phyloP scores from a whole-genome alignment of 768 basidiomycete genomes.

The Polyporus arcularius region DNA sequence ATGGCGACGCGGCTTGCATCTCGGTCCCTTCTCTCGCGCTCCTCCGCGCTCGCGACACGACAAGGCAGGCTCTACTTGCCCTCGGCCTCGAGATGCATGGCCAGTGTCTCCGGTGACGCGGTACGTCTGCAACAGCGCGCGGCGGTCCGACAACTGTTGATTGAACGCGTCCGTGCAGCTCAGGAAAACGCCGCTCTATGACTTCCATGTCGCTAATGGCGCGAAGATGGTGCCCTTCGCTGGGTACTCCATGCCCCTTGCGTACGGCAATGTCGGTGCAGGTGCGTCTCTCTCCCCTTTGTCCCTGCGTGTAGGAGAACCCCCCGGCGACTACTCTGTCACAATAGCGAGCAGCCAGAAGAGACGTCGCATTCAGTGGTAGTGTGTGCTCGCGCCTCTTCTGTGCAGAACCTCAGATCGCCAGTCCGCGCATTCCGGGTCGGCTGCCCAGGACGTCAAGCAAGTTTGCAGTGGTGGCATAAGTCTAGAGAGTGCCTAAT shows the following conservation, averaged over 20 bases:
- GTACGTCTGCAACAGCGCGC: neutral
- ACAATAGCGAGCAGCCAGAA: too few species aligned
- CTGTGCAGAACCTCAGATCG: too few species aligned
- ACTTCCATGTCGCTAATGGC: constrained; percentile 80
- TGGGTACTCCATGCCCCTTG: constrained; percentile 91
- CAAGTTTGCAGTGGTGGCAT: too few species aligned
- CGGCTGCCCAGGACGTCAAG: too few species aligned
- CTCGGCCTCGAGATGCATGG: constrained; percentile 3
- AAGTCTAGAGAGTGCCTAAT: too few species aligned
- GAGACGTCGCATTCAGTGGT: too few species aligned
- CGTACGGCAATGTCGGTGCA: constrained; percentile 82
- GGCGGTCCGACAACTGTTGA: too few species aligned
- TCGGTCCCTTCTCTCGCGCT: neutral
- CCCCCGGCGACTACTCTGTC: too few species aligned
- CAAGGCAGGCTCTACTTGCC: neutral
- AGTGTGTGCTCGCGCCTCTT: too few species aligned
- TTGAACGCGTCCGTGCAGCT: constrained; percentile 35
- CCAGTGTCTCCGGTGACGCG: constrained; percentile 2
- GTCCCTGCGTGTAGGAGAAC: neutral
- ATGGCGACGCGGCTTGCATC: neutral
- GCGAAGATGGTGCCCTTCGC: constrained; percentile 98
- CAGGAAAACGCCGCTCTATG: constrained; percentile 76
- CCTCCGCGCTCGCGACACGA: neutral
- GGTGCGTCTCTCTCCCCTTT: constrained; percentile 42
- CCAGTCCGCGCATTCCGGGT: too few species aligned